phyloP scores from a whole-genome alignment of 148 eudicot genomes.

The Amaranthus hypochondriacus region DNA sequence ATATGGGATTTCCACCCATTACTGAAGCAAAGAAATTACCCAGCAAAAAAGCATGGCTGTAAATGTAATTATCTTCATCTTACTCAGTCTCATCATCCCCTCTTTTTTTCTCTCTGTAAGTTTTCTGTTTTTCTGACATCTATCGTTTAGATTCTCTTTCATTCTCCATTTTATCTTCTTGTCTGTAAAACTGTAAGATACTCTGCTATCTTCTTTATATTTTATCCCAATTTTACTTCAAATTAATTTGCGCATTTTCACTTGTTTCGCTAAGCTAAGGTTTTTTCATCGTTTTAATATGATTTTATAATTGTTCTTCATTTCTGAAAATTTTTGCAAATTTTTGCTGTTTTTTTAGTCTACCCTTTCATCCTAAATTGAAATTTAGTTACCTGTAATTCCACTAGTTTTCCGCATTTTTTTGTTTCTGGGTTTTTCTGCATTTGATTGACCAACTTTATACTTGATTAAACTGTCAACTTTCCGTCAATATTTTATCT shows the following conservation, averaged over 20 bases:
- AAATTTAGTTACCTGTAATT: neutral
- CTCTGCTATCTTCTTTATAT: constrained; percentile 6
- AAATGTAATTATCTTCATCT: too few relatives aligned
- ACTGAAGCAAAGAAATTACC: too few relatives aligned
- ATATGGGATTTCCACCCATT: too few relatives aligned
- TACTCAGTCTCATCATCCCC: neutral
- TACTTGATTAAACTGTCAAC: neutral
- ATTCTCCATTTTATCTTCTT: neutral
- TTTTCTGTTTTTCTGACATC: neutral
- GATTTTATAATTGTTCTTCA: neutral
- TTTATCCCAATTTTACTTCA: neutral
- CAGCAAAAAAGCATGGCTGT: too few relatives aligned
- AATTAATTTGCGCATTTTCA: neutral
- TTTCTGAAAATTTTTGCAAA: neutral
- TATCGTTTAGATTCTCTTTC: neutral
- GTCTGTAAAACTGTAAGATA: neutral
- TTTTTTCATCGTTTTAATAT: neutral
- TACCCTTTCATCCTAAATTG: neutral
- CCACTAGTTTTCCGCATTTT: neutral
- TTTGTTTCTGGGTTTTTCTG: neutral
- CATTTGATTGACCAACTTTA: neutral
- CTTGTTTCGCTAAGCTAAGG: neutral
- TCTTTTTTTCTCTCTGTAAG: neutral
- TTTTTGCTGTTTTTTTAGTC: neutral
- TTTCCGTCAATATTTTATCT: neutral